Base-by-base conservation (phyloP, 768 basidiomycete genomes). In the Lepiota brunneoincarnata region DNA sequence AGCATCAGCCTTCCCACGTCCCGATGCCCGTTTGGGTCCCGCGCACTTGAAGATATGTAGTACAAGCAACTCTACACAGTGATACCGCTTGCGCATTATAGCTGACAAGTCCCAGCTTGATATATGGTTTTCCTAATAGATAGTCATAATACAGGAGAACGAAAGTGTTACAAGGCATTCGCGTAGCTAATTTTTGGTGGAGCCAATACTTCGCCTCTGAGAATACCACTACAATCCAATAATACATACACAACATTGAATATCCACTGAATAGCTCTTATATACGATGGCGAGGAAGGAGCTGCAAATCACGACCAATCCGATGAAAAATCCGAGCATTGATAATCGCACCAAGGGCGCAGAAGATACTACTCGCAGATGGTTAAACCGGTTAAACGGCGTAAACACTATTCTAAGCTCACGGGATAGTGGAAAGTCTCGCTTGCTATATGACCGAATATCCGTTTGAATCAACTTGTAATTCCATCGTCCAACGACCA, bases 1-100 rank as follows among this genome's bases (percentile, higher is more conserved):
- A 34, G 20, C 42, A 51, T 43, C 17, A 6, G 6, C 15, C n/a
- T 51, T 51, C 50, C 50, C 50, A 51, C 50, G 50, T 43, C 31
- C 7, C 31, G 11, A 9, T 31, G 15, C 37, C 50, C 10, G 35
- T 61, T 26, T 51, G 34, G 48, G 59, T 57, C 39, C 34, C 49
- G 55, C 23, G 46, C 37, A 17, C 35, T 21, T 11, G 18, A 9
- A 42, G 7, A n/a, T 23, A 42, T 42, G 5, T 20, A n/a, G n/a
- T n/a, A n/a, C n/a, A n/a, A n/a, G n/a, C n/a, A n/a, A n/a, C n/a
- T n/a, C n/a, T n/a, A n/a, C n/a, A n/a, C n/a, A n/a, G n/a, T n/a
- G n/a, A n/a, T n/a, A n/a, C n/a, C n/a, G n/a, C n/a, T n/a, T n/a
- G n/a, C n/a, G n/a, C n/a, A n/a, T n/a, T n/a, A n/a, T n/a, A n/a